These are phyloP conservation scores for Cordyceps farinosa DNA, from an alignment of 2,329 filamentous ascomycete species.

Conservation along the genomic window DNA sequence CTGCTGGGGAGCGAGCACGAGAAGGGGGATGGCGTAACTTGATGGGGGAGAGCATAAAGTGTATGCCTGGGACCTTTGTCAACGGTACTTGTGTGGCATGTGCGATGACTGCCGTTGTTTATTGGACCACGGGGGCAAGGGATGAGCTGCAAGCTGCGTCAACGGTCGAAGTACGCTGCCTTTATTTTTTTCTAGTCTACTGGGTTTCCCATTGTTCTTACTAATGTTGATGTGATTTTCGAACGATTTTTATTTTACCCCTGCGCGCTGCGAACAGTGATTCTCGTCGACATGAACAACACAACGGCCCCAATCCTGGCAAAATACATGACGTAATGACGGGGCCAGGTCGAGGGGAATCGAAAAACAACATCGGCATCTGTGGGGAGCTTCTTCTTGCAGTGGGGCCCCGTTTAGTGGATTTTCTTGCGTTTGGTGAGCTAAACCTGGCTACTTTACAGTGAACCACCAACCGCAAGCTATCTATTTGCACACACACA, in stretches of 20 bases:
- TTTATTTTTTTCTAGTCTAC: no score
- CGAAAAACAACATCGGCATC: not conserved
- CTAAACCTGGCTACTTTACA: no score
- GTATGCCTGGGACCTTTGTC: not conserved
- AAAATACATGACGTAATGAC: conserved; percentile 15
- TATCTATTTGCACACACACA: no score
- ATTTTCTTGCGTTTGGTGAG: no score
- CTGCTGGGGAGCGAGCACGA: not conserved
- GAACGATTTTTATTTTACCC: not conserved
- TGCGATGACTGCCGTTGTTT: conserved; percentile 2
- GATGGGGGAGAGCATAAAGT: no score
- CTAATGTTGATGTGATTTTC: no score
- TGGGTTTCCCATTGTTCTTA: no score
- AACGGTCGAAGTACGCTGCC: no score
- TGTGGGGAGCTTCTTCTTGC: not conserved
- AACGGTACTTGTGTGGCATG: conserved; percentile 7
- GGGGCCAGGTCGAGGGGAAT: not conserved
- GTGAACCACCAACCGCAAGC: no score
- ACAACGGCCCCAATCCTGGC: not conserved
- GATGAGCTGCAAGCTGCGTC: not conserved
- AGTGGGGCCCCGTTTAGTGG: not conserved
- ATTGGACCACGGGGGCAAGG: conserved; percentile 1
- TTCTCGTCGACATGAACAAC: not conserved
- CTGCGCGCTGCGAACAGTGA: no score
- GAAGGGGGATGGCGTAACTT: not conserved